Conservation (phyloP, 2,329 filamentous ascomycete species). For the Sporothrix pallida region DNA sequence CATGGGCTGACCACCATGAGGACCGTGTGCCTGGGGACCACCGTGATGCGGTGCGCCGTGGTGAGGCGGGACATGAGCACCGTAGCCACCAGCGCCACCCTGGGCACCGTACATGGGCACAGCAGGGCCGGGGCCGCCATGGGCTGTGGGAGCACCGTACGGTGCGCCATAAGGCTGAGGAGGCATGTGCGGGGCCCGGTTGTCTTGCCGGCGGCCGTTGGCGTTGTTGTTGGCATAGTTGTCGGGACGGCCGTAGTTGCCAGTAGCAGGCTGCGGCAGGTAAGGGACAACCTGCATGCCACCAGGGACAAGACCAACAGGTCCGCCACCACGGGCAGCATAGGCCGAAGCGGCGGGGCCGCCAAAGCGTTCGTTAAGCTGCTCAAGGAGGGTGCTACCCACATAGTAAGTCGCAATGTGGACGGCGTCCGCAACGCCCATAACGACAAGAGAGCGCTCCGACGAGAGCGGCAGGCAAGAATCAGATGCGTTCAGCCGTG, state of each 20-base stretch:
- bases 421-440: conserved; percentile 96
- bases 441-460: conserved; percentile 95
- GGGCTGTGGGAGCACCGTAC: conserved; percentile 69
- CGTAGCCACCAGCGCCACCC: conserved; percentile 75
- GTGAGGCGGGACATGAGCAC: conserved; percentile 74
- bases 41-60: conserved; percentile 65
- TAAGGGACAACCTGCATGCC: conserved; percentile 99
- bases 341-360: conserved; percentile 97
- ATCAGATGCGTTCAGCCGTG: conserved; percentile 94
- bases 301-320: conserved; percentile 90
- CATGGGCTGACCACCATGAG: conserved; percentile 76
- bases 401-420: conserved; percentile 99
- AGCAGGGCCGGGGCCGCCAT: conserved; percentile 68
- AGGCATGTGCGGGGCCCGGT: conserved; percentile 71
- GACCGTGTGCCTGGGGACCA: conserved; percentile 65
- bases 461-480: conserved; percentile 92
- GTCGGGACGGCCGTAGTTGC: conserved; percentile 90
- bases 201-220: conserved; percentile 68
- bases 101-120: conserved; percentile 73
- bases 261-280: conserved; percentile 87
- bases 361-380: conserved; percentile 94
- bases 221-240: conserved; percentile 64
- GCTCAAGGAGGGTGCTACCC: conserved; percentile 95
- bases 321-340: conserved; percentile 90
- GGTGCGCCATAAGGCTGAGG: conserved; percentile 77